Conservation (phyloP, 208 protist genomes). For the Crithidia acanthocephali region DNA sequence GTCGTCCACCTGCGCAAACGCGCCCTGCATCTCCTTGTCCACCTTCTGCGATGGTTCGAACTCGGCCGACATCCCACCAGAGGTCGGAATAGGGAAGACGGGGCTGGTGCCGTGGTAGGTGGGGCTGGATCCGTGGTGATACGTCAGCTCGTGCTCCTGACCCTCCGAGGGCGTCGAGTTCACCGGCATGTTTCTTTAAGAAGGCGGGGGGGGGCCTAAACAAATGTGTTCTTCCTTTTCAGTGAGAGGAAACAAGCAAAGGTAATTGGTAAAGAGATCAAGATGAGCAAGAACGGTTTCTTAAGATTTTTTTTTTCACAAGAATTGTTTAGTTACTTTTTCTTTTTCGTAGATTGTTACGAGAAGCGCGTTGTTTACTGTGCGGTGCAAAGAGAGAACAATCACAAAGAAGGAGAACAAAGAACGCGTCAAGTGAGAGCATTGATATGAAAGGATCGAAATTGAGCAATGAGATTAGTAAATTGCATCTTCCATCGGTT, state of each 20-base stretch:
- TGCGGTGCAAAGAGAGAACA: not conserved
- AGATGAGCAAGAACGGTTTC: no score
- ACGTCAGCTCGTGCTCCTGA: not conserved
- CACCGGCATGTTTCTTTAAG: slow-evolving; percentile 5
- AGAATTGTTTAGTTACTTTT: no score
- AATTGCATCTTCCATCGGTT: no score
- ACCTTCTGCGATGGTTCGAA: not conserved
- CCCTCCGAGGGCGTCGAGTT: not conserved
- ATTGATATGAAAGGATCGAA: no score
- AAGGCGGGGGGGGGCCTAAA: not conserved
- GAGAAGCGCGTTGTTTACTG: not conserved
- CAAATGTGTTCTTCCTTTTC: not conserved
- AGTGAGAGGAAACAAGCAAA: not conserved
- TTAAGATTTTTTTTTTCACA: not conserved
- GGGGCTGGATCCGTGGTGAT: slow-evolving; percentile 8
- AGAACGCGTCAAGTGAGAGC: no score
- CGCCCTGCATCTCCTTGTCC: slow-evolving; percentile 15
- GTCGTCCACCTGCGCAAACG: slow-evolving; percentile 16
- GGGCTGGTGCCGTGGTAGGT: slow-evolving; percentile 10
- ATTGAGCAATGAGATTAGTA: no score
- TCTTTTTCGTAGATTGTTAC: not conserved
- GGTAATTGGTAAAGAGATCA: no score
- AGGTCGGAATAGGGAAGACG: not conserved
- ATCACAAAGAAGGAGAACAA: no score
- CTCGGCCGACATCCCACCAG: not conserved